A percentile compares a stretch with the other conserved stretches of the same genome.
Evolutionary conservation across 139 green algal genomes (phyloP).

Genomic region (Volvox reticuliferus): DNA sequence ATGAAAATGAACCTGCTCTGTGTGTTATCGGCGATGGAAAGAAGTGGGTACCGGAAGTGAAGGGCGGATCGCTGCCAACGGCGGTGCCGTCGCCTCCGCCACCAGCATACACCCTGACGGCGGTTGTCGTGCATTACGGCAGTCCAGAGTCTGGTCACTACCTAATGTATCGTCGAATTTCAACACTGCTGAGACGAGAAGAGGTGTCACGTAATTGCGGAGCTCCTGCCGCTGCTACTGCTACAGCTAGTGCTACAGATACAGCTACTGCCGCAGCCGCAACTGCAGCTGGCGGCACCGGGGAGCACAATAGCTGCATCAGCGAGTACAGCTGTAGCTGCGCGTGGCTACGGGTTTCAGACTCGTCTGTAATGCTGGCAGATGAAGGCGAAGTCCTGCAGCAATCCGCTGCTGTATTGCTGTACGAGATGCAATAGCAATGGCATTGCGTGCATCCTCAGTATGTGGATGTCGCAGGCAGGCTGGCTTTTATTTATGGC

Average conservation of each 20-base stretch:
- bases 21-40: not conserved
- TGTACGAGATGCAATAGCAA: constrained; percentile 20
- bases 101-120: not conserved
- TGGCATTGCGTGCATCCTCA: not conserved
- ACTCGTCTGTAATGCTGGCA: not conserved
- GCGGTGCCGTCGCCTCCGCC: not conserved
- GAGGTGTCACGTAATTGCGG: not conserved
- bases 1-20: not conserved
- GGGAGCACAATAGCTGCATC: no score
- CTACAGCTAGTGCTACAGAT: no score
- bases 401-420: constrained; percentile 12
- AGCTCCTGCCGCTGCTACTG: not conserved
- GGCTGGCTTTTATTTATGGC: no score
- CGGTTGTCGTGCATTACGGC: constrained; percentile 7
- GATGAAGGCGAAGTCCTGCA: not conserved
- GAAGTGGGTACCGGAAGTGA: no score
- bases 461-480: no score
- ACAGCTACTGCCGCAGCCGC: not conserved
- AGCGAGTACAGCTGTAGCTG: not conserved
- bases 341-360: constrained; percentile 14
- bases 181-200: not conserved
- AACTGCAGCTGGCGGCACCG: not conserved
- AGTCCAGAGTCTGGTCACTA: constrained; percentile 14
- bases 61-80: not conserved
- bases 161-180: constrained; percentile 28